Percentiles rank a stretch among this genome's conserved stretches.
Evolutionary conservation across 2,329 filamentous ascomycete genomes (phyloP).

Genomic region (Botryotinia narcissicola): DNA sequence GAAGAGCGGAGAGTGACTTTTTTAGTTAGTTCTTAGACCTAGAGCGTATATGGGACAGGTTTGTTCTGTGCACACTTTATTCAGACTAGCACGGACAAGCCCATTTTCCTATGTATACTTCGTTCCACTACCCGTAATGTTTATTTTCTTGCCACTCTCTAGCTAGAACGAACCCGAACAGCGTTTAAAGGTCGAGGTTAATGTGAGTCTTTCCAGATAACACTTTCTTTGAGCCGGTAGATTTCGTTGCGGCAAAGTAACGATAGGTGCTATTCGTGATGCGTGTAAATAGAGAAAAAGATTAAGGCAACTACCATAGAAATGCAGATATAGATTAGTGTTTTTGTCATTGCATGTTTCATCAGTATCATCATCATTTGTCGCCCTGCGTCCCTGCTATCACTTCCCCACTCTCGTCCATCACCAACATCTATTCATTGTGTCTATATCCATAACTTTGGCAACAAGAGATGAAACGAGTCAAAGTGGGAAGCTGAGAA

Average conservation of each 20-base stretch:
- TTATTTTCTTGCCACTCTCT: not conserved
- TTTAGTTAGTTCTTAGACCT: not conserved
- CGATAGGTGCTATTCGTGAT: not conserved
- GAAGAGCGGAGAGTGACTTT: not conserved
- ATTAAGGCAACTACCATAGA: not conserved
- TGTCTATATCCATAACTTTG: not conserved
- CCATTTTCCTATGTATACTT: not conserved
- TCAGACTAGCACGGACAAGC: not conserved
- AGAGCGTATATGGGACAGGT: not conserved
- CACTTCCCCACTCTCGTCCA: not conserved
- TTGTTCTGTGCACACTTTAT: not conserved
- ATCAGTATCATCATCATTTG: accelerated
- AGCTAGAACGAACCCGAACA: not conserved
- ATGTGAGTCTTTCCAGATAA: not conserved
- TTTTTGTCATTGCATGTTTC: not conserved
- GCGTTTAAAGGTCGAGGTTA: not conserved
- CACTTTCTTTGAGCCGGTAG: not conserved
- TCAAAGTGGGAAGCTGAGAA: not conserved
- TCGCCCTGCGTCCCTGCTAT: not conserved
- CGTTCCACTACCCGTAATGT: not conserved
- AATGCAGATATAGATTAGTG: not conserved
- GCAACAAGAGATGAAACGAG: not conserved
- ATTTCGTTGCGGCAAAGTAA: not conserved
- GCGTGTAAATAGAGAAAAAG: accelerated
- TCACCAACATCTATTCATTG: not conserved